phyloP scores from a whole-genome alignment of 768 basidiomycete genomes.

The Amanita exitialis region DNA sequence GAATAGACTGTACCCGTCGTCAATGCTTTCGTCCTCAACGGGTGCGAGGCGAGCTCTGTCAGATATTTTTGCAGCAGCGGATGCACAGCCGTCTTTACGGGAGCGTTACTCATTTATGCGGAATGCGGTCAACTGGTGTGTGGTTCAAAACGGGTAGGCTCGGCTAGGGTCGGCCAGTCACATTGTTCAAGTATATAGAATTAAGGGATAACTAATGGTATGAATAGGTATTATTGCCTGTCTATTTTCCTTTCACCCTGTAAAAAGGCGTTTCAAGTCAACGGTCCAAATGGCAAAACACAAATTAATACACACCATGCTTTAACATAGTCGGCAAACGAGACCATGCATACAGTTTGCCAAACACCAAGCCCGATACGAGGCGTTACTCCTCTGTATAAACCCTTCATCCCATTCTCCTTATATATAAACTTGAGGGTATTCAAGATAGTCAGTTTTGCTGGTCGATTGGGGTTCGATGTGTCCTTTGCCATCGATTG shows the following conservation, averaged over 20 bases:
- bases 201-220: constrained; percentile 5
- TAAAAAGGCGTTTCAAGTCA: constrained; percentile 9
- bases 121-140: not conserved
- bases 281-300: not conserved
- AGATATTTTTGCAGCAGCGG: constrained; percentile 65
- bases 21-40: constrained; percentile 71
- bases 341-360: constrained; percentile 99
- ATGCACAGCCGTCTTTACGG: constrained; percentile 18
- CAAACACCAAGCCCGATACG: constrained; percentile 93
- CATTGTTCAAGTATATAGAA: constrained; percentile 1
- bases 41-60: constrained; percentile 51
- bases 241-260: constrained; percentile 44
- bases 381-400: constrained; percentile 96
- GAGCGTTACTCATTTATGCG: constrained; percentile 28
- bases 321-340: constrained; percentile 94
- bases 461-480: constrained; percentile 72
- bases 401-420: constrained; percentile 91
- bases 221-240: not conserved
- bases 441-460: constrained; percentile 85
- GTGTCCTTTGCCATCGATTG: constrained; percentile 92
- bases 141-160: not conserved
- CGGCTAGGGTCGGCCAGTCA: not conserved
- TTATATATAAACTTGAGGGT: constrained; percentile 92
- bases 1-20: constrained; percentile 46
- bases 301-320: constrained; percentile 41